These are phyloP conservation scores for Arctium minus DNA, from an alignment of 129 eudicot species.

Conservation along the genomic window DNA sequence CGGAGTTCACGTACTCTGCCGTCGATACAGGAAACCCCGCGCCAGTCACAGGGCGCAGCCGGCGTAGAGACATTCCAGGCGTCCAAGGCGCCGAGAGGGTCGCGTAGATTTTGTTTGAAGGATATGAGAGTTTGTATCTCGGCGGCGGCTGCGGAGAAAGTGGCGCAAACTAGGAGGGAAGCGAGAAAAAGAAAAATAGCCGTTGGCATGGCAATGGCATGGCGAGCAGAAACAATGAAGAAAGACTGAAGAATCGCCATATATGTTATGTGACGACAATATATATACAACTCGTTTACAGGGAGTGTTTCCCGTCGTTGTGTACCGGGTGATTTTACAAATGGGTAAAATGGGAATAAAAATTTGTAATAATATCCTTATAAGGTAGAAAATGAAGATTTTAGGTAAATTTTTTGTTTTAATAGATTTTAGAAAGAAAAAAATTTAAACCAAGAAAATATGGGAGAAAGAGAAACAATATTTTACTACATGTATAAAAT, in stretches of 20 bases:
- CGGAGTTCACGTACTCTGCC: slow-evolving; percentile 52
- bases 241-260: slow-evolving; percentile 4
- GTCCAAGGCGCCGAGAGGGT: slow-evolving; percentile 65
- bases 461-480: no score
- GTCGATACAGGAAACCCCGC: slow-evolving; percentile 48
- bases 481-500: no score
- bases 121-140: slow-evolving; percentile 46
- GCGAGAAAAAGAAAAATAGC: slow-evolving; percentile 38
- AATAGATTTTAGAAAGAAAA: no score
- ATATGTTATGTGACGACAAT: slow-evolving; percentile 15
- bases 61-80: slow-evolving; percentile 61
- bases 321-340: background rate
- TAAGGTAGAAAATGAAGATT: no score
- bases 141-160: slow-evolving; percentile 21
- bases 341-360: background rate
- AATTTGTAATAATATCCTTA: no score
- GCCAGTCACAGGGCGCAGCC: slow-evolving; percentile 83
- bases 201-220: slow-evolving; percentile 58
- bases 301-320: background rate
- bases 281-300: slow-evolving; percentile 7
- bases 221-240: slow-evolving; percentile 29
- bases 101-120: slow-evolving; percentile 48
- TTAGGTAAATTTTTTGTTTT: no score
- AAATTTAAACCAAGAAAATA: no score
- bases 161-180: slow-evolving; percentile 31